These are phyloP conservation scores for Corniculantispora saksenae DNA, from an alignment of 2,329 filamentous ascomycete genomes.

Conservation along the genomic window DNA sequence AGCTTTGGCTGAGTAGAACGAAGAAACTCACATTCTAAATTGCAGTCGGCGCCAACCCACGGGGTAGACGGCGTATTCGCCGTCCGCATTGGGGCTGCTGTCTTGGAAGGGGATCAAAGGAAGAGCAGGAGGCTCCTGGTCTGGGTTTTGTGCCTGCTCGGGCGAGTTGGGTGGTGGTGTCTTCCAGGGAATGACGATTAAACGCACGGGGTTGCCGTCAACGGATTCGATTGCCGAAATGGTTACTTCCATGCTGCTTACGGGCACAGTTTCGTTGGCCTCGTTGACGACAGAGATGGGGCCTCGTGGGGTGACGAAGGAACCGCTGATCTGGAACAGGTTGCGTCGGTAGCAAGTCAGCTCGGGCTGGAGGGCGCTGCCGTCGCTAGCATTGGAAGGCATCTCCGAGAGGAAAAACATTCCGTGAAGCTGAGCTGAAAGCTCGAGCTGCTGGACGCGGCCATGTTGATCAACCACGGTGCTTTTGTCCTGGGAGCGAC, in stretches of 20 bases:
- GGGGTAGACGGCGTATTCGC: slow-evolving; percentile 85
- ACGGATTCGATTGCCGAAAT: slow-evolving; percentile 94
- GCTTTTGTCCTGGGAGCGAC: slow-evolving; percentile 58
- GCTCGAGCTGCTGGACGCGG: slow-evolving; percentile 60
- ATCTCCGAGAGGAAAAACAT: slow-evolving; percentile 89
- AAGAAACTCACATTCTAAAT: slow-evolving; percentile 70
- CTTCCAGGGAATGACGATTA: slow-evolving; percentile 98
- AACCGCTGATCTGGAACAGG: slow-evolving; percentile 92
- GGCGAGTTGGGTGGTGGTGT: slow-evolving; percentile 80
- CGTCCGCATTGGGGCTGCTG: slow-evolving; percentile 61
- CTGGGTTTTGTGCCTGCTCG: slow-evolving; percentile 63
- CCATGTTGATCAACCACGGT: slow-evolving; percentile 62
- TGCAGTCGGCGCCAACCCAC: slow-evolving; percentile 93
- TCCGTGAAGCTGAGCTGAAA: slow-evolving; percentile 76
- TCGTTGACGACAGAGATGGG: slow-evolving; percentile 81
- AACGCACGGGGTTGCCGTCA: slow-evolving; percentile 85
- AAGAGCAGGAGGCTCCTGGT: slow-evolving; percentile 84
- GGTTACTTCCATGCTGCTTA: slow-evolving; percentile 79
- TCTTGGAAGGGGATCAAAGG: slow-evolving; percentile 70
- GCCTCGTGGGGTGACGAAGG: slow-evolving; percentile 75
- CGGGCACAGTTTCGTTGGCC: slow-evolving; percentile 78
- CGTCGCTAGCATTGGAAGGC: slow-evolving; percentile 63
- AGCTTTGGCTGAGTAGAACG: not conserved
- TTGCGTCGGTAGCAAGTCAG: slow-evolving; percentile 95
- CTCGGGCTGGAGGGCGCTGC: slow-evolving; percentile 68